Evolutionary conservation across 345 rosid species (phyloP), one percentile per base, ranked within the genome.

Genomic region (Euphorbia tirucalli): DNA sequence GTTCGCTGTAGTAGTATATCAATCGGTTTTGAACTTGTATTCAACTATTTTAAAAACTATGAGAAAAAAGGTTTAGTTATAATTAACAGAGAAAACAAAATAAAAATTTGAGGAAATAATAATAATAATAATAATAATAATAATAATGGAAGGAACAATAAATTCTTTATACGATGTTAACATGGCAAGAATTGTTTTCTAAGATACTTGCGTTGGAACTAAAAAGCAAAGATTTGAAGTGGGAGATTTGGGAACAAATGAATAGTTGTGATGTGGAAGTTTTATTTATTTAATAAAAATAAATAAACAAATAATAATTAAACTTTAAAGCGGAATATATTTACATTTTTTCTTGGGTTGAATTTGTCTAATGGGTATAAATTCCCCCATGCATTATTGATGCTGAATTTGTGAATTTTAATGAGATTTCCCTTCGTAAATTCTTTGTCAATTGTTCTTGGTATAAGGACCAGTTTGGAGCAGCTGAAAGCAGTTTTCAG

Each of bases 151-250:
- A n/a, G n/a, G n/a, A n/a, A n/a, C n/a, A n/a, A n/a, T n/a, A n/a
- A n/a, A n/a, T n/a, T n/a, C n/a, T n/a, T n/a, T n/a, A n/a, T n/a
- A n/a, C n/a, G n/a, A n/a, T n/a, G n/a, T n/a, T n/a, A n/a, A n/a
- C n/a, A n/a, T n/a, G n/a, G n/a, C n/a, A n/a, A n/a, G 59, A 22
- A 8, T 54, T 54, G 46, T 68, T 24, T 25, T 7, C 19, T 2
- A 55, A 54, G 62, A 68, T 54, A 54, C 50, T 37, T 68, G 62
- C 50, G 62, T 54, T 68, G 50, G 49, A 68, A 68, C 49, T 54
- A 68, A 54, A 68, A 68, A 55, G 41, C 30, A 32, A 24, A 22
- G 31, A 68, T 39, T 68, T 7, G 35, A 55, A 25, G 37, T 50
- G 16, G 48, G 66, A 44, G 54, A 67, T n/a, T n/a, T 67, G 61